A percentile compares a stretch with the other conserved stretches of the same genome.
These are phyloP conservation scores for Xenoacremonium recifei DNA, from an alignment of 2,329 filamentous ascomycete species.

Conservation along the genomic window DNA sequence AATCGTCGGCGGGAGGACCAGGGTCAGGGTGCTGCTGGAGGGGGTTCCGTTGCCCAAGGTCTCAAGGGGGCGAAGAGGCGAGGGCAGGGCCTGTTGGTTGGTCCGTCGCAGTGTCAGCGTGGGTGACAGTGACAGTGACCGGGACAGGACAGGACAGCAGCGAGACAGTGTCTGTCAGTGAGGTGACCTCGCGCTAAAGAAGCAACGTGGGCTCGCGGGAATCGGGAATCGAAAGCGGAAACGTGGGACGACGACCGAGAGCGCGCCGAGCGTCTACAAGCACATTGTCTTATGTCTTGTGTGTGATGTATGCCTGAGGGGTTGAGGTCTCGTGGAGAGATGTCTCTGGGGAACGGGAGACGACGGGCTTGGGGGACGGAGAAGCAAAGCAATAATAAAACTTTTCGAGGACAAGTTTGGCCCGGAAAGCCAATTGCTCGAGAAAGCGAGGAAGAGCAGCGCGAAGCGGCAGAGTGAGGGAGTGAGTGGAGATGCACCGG, in stretches of 20 bases:
- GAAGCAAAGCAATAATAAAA: conserved; percentile 22
- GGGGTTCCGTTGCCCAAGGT: conserved; percentile 2
- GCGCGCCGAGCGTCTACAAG: conserved; percentile 22
- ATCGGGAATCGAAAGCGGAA: background rate
- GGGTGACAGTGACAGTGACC: too few species aligned
- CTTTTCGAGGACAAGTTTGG: conserved; percentile 29
- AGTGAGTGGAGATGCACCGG: conserved; percentile 27
- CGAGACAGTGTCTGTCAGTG: background rate
- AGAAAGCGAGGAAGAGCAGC: conserved; percentile 16
- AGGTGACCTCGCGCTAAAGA: background rate
- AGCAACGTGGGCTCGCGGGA: conserved; percentile 7
- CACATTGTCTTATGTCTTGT: too few species aligned
- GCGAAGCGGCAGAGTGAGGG: too few species aligned
- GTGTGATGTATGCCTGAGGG: too few species aligned
- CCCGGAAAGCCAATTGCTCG: conserved; percentile 29
- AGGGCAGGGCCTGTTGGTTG: too few species aligned
- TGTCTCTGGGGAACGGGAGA: conserved; percentile 14
- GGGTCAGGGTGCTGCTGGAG: background rate
- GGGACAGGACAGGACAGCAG: too few species aligned
- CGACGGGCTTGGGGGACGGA: background rate
- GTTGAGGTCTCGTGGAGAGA: too few species aligned
- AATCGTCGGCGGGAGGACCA: conserved; percentile 13
- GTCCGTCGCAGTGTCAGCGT: too few species aligned
- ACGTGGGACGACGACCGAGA: conserved; percentile 15
- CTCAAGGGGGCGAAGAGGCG: background rate